phyloP scores from a whole-genome alignment of 108 stramenopile species.

The Seminavis robusta region DNA sequence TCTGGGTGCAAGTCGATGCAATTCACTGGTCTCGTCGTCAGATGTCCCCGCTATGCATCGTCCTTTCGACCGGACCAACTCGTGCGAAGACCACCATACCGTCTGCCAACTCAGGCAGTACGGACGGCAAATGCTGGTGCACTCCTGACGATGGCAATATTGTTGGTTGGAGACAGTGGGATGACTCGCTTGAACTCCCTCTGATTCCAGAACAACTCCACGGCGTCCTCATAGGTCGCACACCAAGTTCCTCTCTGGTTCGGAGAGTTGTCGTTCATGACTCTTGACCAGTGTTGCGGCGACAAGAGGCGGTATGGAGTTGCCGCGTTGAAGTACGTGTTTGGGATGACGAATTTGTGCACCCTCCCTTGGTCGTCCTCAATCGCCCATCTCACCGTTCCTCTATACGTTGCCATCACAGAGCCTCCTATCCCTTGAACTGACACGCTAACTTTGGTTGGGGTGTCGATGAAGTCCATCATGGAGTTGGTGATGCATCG shows the following conservation, averaged over 20 bases:
- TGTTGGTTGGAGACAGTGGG: conserved; percentile 9
- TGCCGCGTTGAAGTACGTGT: conserved; percentile 25
- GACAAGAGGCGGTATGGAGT: conserved; percentile 16
- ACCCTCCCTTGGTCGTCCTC: conserved; percentile 22
- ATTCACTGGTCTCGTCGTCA: background rate
- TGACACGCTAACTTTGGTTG: background rate
- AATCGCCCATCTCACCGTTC: conserved; percentile 6
- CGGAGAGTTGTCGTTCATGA: background rate
- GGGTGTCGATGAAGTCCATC: conserved; percentile 2
- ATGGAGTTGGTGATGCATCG: conserved; percentile 1
- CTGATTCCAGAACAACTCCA: conserved; percentile 7
- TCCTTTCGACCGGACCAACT: background rate
- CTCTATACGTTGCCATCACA: background rate
- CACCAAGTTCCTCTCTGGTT: background rate
- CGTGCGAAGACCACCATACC: background rate
- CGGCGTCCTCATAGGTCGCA: background rate
- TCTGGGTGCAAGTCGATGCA: background rate
- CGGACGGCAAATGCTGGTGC: background rate
- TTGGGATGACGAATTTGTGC: conserved; percentile 27
- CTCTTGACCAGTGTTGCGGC: conserved; percentile 43
- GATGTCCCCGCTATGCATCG: background rate
- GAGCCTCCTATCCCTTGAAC: too few relatives aligned
- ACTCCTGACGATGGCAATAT: conserved; percentile 13
- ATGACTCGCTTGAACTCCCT: background rate
- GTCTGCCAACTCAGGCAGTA: background rate